Conservation (phyloP, 2,329 filamentous ascomycete species). For the Huntiella decipiens region DNA sequence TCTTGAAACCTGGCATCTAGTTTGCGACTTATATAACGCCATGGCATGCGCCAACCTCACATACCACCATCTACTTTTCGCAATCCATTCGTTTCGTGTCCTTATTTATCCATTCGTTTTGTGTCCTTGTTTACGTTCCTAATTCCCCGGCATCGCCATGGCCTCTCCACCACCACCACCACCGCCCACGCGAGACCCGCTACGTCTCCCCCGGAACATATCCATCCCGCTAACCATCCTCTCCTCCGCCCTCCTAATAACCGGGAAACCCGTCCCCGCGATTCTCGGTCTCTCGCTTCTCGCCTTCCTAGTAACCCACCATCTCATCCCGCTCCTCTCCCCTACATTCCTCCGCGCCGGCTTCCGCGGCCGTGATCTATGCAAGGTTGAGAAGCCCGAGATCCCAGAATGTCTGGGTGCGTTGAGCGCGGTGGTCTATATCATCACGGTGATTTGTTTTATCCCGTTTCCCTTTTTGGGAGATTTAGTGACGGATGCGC, state of each 20-base stretch:
- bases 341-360: conserved; percentile 75
- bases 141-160: conserved; percentile 14
- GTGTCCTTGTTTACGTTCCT: no score
- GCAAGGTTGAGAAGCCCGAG: conserved; percentile 48
- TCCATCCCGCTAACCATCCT: conserved; percentile 55
- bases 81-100: no score
- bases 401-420: conserved; percentile 95
- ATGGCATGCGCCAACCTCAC: no score
- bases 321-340: conserved; percentile 84
- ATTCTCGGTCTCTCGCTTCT: conserved; percentile 73
- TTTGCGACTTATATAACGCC: no score
- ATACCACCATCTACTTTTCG: no score
- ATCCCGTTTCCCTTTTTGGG: conserved; percentile 97
- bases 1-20: no score
- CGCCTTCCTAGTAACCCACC: conserved; percentile 64
- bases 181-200: conserved; percentile 32
- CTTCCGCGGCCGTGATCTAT: conserved; percentile 75
- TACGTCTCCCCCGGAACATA: conserved; percentile 38
- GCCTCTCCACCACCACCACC: conserved; percentile 22
- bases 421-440: conserved; percentile 78
- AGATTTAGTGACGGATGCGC: conserved; percentile 76
- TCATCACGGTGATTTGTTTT: conserved; percentile 75
- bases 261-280: conserved; percentile 62
- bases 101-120: no score
- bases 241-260: conserved; percentile 61